Conservation (phyloP, 441 rosid species). For the Erodium texanum region DNA sequence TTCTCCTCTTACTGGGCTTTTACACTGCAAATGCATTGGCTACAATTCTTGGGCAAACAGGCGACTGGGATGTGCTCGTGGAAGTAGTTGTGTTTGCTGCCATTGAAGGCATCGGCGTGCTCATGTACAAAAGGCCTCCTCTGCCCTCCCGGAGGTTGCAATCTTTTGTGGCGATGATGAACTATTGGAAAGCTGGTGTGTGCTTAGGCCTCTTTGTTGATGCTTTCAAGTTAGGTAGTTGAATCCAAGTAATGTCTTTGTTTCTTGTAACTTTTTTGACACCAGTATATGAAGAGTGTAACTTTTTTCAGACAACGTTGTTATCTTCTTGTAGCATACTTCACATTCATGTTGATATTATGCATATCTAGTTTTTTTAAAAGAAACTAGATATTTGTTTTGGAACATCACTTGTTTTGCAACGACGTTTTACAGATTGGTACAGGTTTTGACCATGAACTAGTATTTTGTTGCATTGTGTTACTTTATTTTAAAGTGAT, state of each 20-base stretch:
- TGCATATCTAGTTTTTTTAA: too few species aligned
- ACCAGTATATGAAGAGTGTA: too few species aligned
- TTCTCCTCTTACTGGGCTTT: slow-evolving; percentile 78
- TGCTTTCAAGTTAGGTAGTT: slow-evolving; percentile 93
- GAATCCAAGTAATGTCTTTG: background rate
- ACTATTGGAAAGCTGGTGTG: slow-evolving; percentile 94
- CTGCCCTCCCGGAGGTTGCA: slow-evolving; percentile 44
- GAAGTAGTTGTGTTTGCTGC: slow-evolving; percentile 93
- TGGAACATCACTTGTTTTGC: too few species aligned
- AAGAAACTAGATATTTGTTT: too few species aligned
- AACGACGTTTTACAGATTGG: too few species aligned
- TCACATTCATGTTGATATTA: too few species aligned
- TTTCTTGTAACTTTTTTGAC: too few species aligned
- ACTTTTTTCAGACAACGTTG: too few species aligned
- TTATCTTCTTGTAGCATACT: too few species aligned
- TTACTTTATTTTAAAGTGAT: too few species aligned
- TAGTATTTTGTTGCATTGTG: too few species aligned
- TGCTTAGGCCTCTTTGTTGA: slow-evolving; percentile 95
- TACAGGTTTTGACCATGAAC: too few species aligned
- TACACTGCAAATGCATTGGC: slow-evolving; percentile 95
- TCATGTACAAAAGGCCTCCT: slow-evolving; percentile 58
- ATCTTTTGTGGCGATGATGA: slow-evolving; percentile 68
- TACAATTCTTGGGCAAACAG: slow-evolving; percentile 94
- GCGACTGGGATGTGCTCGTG: slow-evolving; percentile 92
- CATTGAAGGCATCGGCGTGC: slow-evolving; percentile 86